Base-by-base conservation (phyloP, 768 basidiomycete genomes). In the Lyophyllum atratum region DNA sequence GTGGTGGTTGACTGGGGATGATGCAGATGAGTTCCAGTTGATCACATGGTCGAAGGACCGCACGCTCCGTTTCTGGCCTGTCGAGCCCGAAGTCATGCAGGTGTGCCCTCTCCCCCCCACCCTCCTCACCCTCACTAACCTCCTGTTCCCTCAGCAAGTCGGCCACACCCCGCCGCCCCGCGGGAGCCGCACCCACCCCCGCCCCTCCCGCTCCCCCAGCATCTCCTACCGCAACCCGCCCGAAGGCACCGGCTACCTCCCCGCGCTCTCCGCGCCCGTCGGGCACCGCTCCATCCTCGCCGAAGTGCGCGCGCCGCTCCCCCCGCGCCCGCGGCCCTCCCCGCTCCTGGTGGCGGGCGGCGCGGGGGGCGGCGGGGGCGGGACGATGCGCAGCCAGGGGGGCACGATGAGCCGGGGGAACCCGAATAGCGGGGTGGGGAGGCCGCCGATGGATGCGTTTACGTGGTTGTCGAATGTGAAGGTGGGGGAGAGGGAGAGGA, bases 11-110 rank as follows among this genome's bases (percentile, higher is more conserved):
- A 17, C 39, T 56, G 21, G 52, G 25, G 15, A 5, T 21, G 14
- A 4, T 39, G 25, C 33, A 73, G 77, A 77, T 40, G 81, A 85
- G 39, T 87, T 85, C 67, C 86, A 85, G 63, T 76, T 85, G 2
- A 82, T 84, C 34, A 84, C 82, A 1, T 84, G 83, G 83, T 92
- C 93, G 1, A 95, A 94, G 68, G 97, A 98, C 67, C 84, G 93
- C 19, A 95, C 92, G 0, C 72, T 99, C 31, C 79, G 93, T 14
- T 91, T 98, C 67, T 96, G 94, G 92, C 96, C 94, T 0, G 80
- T 98, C 2, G 84, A 86, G 52, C 70, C 76, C 1, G 86, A 89
- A 31, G 80, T 80, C 37, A 85, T 91, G 76, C 80, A 88, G 79
- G 92, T 85, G 61, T 39, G 75, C 49, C 6, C 17, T 24, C 53